Evolutionary conservation across 2,329 filamentous ascomycete species (phyloP), one percentile per base, ranked within the genome.

Genomic region (Penicillium corylophilum): DNA sequence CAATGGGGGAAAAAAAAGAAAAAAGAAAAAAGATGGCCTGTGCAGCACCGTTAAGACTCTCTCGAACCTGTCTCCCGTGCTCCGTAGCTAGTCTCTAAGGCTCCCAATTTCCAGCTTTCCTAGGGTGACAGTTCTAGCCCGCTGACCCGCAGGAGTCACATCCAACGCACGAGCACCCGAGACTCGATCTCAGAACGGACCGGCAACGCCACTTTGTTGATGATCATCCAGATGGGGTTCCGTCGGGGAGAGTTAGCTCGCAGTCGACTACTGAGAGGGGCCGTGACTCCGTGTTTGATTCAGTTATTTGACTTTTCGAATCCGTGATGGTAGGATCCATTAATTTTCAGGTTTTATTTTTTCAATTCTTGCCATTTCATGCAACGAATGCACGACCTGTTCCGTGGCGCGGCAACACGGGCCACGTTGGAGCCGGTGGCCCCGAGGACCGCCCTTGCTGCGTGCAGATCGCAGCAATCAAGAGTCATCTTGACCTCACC

Each of bases 21-120:
- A n/a, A n/a, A n/a, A n/a, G n/a, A n/a, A n/a, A n/a, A n/a, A 44
- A 54, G 13, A 47, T 54, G 54, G 59, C 54, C 59, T 50, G 57
- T 61, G 59, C 57, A 23, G 36, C 16, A 31, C 24, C 49, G 50
- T 56, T 60, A 39, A 45, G 22, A 58, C 45, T 49, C 8, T 18
- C 35, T 16, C 15, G 35, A 22, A 18, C 35, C 8, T 20, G 29
- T 15, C 29, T 9, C 26, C 26, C 26, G 26, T 28, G 26, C 26
- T 28, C 8, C 26, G n/a, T n/a, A n/a, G n/a, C n/a, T n/a, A n/a
- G n/a, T n/a, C n/a, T n/a, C n/a, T n/a, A n/a, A n/a, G n/a, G n/a
- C n/a, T n/a, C n/a, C n/a, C n/a, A n/a, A n/a, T n/a, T 28, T 28
- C 26, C 7, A 28, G 26, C 26, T 28, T 26, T 36, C 16, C 9